A percentile compares a stretch with the other conserved stretches of the same genome.
phyloP scores from a whole-genome alignment of 1,284 basidiomycete species.

The Pholiota adiposa region DNA sequence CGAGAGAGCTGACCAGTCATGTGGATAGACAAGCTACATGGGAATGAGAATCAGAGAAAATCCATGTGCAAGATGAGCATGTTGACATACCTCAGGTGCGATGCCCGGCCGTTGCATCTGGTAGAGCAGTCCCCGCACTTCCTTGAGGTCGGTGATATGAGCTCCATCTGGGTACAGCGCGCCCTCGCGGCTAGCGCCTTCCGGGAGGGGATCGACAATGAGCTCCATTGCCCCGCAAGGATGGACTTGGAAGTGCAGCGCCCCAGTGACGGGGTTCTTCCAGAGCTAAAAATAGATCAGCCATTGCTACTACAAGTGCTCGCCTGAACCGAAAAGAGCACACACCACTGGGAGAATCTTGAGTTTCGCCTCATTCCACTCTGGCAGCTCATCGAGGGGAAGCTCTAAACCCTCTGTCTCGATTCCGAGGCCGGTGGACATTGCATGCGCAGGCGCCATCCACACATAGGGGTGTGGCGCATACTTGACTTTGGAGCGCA shows the following conservation, averaged over 20 bases:
- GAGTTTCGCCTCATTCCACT: conserved; percentile 73
- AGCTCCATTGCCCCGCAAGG: conserved; percentile 66
- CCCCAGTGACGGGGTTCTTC: conserved; percentile 84
- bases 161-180: conserved; percentile 79
- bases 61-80: not conserved
- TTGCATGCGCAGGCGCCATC: conserved; percentile 79
- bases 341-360: conserved; percentile 66
- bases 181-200: conserved; percentile 49
- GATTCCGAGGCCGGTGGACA: conserved; percentile 79
- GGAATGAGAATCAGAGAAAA: not conserved
- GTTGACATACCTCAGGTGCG: conserved; percentile 55
- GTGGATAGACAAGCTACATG: conserved; percentile 59
- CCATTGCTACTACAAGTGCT: too few relatives aligned
- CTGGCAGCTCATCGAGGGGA: conserved; percentile 64
- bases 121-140: conserved; percentile 77
- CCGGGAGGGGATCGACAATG: conserved; percentile 65
- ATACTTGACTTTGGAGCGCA: conserved; percentile 67
- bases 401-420: conserved; percentile 78
- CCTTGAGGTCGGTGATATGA: conserved; percentile 67
- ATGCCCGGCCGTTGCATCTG: conserved; percentile 84
- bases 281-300: conserved; percentile 54
- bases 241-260: conserved; percentile 79
- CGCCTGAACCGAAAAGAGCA: conserved; percentile 9
- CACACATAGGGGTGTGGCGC: conserved; percentile 83
- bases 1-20: too few relatives aligned